Base-by-base conservation (phyloP, 208 protist genomes). In the Leishmania turanica region DNA sequence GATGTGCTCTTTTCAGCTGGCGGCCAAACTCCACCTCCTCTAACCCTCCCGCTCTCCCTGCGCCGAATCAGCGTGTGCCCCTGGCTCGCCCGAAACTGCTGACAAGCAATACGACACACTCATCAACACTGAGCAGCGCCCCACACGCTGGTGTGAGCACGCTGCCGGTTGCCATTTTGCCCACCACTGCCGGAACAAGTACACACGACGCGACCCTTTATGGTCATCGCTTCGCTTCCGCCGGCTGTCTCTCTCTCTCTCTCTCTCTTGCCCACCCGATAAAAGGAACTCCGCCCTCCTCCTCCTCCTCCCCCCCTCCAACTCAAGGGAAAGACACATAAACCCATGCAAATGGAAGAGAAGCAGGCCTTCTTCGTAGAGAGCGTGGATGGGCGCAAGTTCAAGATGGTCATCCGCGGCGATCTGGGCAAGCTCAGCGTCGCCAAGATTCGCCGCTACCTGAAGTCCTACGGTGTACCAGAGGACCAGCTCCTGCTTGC, bases 401-500 rank as follows among this genome's bases (percentile, higher is more conserved):
- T 95, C 81, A 95, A 95, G 80, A 95, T 97, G 90, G 93, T 97
- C 65, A 96, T 97, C 62, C 86, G 89, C 60, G 93, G 93, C 27
- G 90, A 93, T 73, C 86, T 96, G 49, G 88, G 87, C 45, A 89
- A 89, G 79, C 83, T 97, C 56, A 92, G 82, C 47, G 93, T 97
- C 19, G 89, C 85, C 49, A 97, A 96, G 73, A 91, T 97, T 53
- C 86, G 90, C 19, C 88, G 91, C 37, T 94, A 95, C 86, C 84
- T 97, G 64, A 89, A 87, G 83, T 88, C 84, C 19, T 94, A 97
- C 83, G 87, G 90, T 71, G 91, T 93, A 17, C 84, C 87, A 5
- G 88, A 95, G 56, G 84, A 77, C 27, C 89, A 93, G 53, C 60
- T 81, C n/a, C 89, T 97, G 58, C 73, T 86, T 37, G 81, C 82